Conservation (phyloP, 2,329 filamentous ascomycete species). For the Aureobasidium leucospermi region DNA sequence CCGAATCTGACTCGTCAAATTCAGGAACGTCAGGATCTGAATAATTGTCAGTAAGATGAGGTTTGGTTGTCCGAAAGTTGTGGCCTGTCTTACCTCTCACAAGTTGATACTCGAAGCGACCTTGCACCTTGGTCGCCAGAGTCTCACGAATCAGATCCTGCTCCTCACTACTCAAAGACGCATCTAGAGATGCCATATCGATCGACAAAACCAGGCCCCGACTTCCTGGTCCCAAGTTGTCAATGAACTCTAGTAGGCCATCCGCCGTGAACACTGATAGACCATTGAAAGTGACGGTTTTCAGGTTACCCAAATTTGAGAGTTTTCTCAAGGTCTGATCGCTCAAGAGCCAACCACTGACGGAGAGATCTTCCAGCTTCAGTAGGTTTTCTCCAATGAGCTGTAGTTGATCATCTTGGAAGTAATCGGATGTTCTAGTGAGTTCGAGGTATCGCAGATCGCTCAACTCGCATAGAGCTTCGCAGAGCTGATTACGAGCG, state of each 20-base stretch:
- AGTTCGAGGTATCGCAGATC: slow-evolving; percentile 49
- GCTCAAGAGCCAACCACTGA: slow-evolving; percentile 48
- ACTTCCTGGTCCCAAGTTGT: slow-evolving; percentile 34
- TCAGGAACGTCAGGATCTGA: slow-evolving; percentile 40
- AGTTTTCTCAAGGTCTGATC: slow-evolving; percentile 42
- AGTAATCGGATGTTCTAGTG: slow-evolving; percentile 44
- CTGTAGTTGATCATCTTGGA: slow-evolving; percentile 44
- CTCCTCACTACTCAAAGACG: slow-evolving; percentile 32
- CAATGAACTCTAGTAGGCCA: slow-evolving; percentile 43
- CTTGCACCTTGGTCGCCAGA: slow-evolving; percentile 34
- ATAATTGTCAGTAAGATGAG: not conserved
- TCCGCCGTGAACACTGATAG: slow-evolving; percentile 48
- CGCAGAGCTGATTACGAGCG: slow-evolving; percentile 42
- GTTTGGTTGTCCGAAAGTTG: not conserved
- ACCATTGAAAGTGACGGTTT: slow-evolving; percentile 47
- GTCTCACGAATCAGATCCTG: slow-evolving; percentile 32
- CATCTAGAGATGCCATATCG: slow-evolving; percentile 38
- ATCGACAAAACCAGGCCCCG: slow-evolving; percentile 36
- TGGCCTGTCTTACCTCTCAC: slow-evolving; percentile 31
- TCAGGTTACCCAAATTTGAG: slow-evolving; percentile 42
- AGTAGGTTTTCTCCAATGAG: slow-evolving; percentile 39
- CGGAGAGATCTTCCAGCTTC: slow-evolving; percentile 48
- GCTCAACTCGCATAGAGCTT: slow-evolving; percentile 45
- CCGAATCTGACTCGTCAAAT: slow-evolving; percentile 37
- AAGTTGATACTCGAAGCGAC: slow-evolving; percentile 37